A percentile compares a stretch with the other conserved stretches of the same genome.
Conservation (phyloP, 2,329 filamentous ascomycete genomes). For the Fusarium annulatum region DNA sequence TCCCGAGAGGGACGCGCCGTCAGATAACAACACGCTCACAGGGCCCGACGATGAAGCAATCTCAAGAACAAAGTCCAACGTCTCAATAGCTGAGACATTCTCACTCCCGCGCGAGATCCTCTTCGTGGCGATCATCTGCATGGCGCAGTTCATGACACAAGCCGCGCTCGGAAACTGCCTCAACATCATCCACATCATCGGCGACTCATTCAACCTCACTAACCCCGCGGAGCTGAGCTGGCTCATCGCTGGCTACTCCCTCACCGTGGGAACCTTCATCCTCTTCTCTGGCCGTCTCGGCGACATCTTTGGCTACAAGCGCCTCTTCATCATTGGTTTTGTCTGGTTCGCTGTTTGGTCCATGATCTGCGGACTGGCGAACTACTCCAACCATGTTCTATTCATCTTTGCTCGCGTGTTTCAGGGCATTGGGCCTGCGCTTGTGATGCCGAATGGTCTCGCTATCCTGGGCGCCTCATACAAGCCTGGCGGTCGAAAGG, state of each 20-base stretch:
- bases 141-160: conserved; percentile 43
- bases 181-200: conserved; percentile 39
- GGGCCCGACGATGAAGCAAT: conserved; percentile 34
- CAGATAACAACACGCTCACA: conserved; percentile 23
- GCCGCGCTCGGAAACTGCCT: conserved; percentile 41
- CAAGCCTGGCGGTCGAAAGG: conserved; percentile 65
- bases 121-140: conserved; percentile 38
- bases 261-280: conserved; percentile 68
- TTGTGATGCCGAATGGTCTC: conserved; percentile 72
- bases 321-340: conserved; percentile 64
- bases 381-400: conserved; percentile 54
- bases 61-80: conserved; percentile 32
- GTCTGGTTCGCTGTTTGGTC: conserved; percentile 66
- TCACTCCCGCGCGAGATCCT: conserved; percentile 30
- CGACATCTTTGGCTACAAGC: conserved; percentile 68
- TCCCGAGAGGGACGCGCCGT: conserved; percentile 17
- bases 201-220: conserved; percentile 32
- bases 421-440: conserved; percentile 71
- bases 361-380: conserved; percentile 57
- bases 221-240: conserved; percentile 52
- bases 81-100: conserved; percentile 39
- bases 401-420: conserved; percentile 65
- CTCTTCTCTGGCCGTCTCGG: conserved; percentile 67
- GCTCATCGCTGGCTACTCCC: conserved; percentile 67
- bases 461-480: conserved; percentile 71